These are phyloP conservation scores for Entonaema liquescens DNA, from an alignment of 495 filamentous ascomycete species.

Conservation along the genomic window DNA sequence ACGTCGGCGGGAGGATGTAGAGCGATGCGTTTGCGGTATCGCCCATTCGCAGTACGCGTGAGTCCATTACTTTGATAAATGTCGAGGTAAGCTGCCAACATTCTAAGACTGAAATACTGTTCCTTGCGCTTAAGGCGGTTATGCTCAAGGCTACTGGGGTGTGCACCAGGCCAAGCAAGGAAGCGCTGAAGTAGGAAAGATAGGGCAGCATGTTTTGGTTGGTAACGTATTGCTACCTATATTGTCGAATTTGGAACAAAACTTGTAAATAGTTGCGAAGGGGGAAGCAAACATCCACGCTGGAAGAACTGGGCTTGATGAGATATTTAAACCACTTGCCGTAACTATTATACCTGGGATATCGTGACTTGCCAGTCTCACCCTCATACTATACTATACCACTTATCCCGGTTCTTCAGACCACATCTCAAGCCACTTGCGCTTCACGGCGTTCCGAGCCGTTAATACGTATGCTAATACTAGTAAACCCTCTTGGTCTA, in stretches of 20 bases:
- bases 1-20: conserved; percentile 51
- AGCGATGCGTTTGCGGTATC: conserved; percentile 51
- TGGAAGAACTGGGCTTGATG: not conserved
- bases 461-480: too few species aligned
- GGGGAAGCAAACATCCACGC: not conserved
- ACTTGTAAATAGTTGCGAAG: not conserved
- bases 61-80: conserved; percentile 51
- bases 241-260: not conserved
- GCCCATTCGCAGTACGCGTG: conserved; percentile 51
- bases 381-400: too few species aligned
- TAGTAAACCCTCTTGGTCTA: too few species aligned
- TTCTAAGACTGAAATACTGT: conserved; percentile 56
- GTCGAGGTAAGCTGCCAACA: conserved; percentile 62
- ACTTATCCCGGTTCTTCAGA: too few species aligned
- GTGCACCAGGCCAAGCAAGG: conserved; percentile 5
- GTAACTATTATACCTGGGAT: too few species aligned
- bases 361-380: too few species aligned
- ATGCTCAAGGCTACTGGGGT: too few species aligned
- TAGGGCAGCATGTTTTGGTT: conserved; percentile 12
- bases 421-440: too few species aligned
- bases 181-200: not conserved
- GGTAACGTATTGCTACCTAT: not conserved
- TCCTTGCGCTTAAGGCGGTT: conserved; percentile 37
- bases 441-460: too few species aligned
- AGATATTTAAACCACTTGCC: too few species aligned